Evolutionary conservation across 495 filamentous ascomycete species (phyloP), one percentile per base, ranked within the genome.

Genomic region (Rusavskia elegans): DNA sequence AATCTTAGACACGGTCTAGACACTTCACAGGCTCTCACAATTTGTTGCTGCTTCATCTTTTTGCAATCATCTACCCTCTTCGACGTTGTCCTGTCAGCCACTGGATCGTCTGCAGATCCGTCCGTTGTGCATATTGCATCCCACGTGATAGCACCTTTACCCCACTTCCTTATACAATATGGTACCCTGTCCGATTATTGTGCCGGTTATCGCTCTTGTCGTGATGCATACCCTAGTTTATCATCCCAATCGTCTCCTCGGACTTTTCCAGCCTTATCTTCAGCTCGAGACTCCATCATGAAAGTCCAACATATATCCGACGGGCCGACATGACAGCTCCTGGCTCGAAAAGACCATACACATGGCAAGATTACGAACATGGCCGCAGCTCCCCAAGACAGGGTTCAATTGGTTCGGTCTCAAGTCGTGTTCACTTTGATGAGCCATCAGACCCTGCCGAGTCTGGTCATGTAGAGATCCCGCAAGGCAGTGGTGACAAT

Each of bases 341-440:
- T 45, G 48, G 42, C 20, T 53, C 62, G 20, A 67, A 63, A 50
- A 59, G 56, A 45, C 66, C 67, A 20, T 55, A 59, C 19, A 68
- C 50, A 17, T 71, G 68, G 67, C 64, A 63, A 49, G 63, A 69
- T 46, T 70, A 70, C 49, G 65, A 70, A 53, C 52, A 57, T 49
- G 65, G 65, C 36, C 60, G 55, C 29, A 66, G 56, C 5, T 45
- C 63, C 4, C 44, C 44, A 29, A 56, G 67, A 35, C 53, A 64
- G 50, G 66, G 59, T 13, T 71, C 69, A 2, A 56, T 60, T 6
- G 67, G 54, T 9, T 71, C 69, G 3, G 53, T 57, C 2, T 58
- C 55, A 13, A 67, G 66, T 49, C 61, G 52, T 48, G 62, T 69
- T 20, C 65, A 67, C 11, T 68, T 66, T 41, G 63, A 62, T 46